Percentiles rank a stretch among this genome's conserved stretches.
These are phyloP conservation scores for Rosa chinensis DNA, from an alignment of 306 rosid species.

Conservation along the genomic window DNA sequence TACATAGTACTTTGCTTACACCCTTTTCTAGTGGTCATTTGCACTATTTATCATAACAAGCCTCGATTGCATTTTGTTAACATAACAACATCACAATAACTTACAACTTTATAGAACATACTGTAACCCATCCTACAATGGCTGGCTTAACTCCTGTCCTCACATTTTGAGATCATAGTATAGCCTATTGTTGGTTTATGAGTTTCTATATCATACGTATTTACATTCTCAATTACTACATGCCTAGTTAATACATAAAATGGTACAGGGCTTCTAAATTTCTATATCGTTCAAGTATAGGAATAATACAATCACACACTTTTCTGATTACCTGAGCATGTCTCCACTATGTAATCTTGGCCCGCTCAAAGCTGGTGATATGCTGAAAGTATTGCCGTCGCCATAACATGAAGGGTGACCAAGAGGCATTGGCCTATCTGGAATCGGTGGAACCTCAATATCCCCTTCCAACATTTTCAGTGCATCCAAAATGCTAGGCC, in stretches of 20 bases:
- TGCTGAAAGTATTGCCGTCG: slow-evolving; percentile 57
- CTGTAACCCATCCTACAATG: slow-evolving; percentile 11
- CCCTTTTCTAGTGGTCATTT: background rate
- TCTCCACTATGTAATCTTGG: slow-evolving; percentile 57
- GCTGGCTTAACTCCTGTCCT: background rate
- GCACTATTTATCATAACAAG: background rate
- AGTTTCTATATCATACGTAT: slow-evolving; percentile 20
- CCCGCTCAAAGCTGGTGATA: slow-evolving; percentile 75
- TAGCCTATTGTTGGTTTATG: slow-evolving; percentile 14
- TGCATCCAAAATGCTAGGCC: slow-evolving; percentile 86
- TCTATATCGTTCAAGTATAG: slow-evolving; percentile 9
- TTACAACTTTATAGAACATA: slow-evolving; percentile 21
- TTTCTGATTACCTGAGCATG: slow-evolving; percentile 76
- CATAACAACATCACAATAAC: slow-evolving; percentile 22
- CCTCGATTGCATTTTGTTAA: slow-evolving; percentile 11
- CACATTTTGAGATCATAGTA: background rate
- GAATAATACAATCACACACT: slow-evolving; percentile 11
- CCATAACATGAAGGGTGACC: slow-evolving; percentile 65
- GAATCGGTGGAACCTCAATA: slow-evolving; percentile 78
- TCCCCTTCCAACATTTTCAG: slow-evolving; percentile 98
- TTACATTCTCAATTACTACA: slow-evolving; percentile 14
- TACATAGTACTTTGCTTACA: background rate
- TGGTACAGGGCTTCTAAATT: slow-evolving; percentile 28
- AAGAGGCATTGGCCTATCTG: slow-evolving; percentile 92
- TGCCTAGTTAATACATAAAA: slow-evolving; percentile 18